A percentile compares a stretch with the other conserved stretches of the same genome.
Evolutionary conservation across 495 filamentous ascomycete genomes (phyloP).

Genomic region (Annulohypoxylon nitens): DNA sequence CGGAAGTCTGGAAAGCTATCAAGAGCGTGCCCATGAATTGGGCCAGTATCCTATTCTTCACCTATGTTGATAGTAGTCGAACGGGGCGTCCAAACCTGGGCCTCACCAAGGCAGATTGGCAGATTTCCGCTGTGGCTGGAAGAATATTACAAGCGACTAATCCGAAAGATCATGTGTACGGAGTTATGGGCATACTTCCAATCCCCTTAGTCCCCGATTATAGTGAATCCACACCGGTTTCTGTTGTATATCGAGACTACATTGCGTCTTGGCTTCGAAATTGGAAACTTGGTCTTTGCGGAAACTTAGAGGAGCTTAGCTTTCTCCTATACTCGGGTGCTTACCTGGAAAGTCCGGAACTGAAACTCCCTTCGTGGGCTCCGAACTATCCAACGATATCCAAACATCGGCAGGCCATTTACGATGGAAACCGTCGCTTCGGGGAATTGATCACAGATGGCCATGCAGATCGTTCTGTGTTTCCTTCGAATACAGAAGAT

Average conservation of each 20-base stretch:
- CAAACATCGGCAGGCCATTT: neutral
- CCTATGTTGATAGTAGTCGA: neutral
- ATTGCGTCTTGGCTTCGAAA: neutral
- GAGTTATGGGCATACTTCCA: conserved; percentile 7
- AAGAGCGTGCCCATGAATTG: conserved; percentile 9
- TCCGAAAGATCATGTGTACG: conserved; percentile 9
- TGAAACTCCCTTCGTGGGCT: conserved; percentile 6
- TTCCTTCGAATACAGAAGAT: neutral
- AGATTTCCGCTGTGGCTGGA: neutral
- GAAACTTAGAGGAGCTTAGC: neutral
- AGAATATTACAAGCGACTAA: conserved; percentile 3
- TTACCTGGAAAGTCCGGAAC: neutral
- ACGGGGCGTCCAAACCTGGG: neutral
- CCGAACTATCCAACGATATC: conserved; percentile 4
- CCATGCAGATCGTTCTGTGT: neutral
- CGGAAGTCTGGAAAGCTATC: conserved; percentile 9
- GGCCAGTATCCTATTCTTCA: conserved; percentile 3
- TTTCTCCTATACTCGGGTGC: conserved; percentile 11
- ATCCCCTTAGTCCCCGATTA: conserved; percentile 5
- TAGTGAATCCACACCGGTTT: neutral
- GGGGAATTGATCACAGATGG: conserved; percentile 4
- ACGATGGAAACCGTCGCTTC: neutral
- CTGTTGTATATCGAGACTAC: conserved; percentile 3
- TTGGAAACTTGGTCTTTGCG: neutral
- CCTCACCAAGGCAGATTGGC: neutral